Conservation (phyloP, 129 eudicot species). For the Ambrosia trifida region DNA sequence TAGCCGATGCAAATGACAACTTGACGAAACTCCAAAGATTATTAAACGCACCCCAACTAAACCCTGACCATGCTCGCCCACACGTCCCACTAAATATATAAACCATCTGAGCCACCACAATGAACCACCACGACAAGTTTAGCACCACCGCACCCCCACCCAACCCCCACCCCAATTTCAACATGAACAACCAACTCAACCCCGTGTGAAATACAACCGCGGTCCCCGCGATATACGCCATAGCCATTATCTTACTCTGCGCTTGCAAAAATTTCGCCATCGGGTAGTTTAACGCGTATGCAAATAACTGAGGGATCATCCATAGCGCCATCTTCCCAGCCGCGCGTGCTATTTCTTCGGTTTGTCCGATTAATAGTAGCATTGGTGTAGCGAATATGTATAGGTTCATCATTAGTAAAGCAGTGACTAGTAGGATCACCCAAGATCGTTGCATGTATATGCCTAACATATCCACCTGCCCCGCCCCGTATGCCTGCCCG, state of each 20-base stretch:
- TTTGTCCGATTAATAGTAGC: constrained; percentile 48
- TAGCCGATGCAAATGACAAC: constrained; percentile 47
- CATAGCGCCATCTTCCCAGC: constrained; percentile 46
- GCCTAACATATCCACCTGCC: constrained; percentile 53
- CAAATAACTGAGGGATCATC: constrained; percentile 51
- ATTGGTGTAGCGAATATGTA: constrained; percentile 55
- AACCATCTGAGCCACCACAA: constrained; percentile 41
- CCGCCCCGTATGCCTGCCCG: constrained; percentile 73
- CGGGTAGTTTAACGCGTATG: constrained; percentile 44
- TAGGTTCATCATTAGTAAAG: constrained; percentile 30
- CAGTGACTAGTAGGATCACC: constrained; percentile 39
- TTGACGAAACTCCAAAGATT: constrained; percentile 49
- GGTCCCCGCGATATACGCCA: constrained; percentile 35
- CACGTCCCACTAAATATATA: constrained; percentile 39
- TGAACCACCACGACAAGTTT: constrained; percentile 53
- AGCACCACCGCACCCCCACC: constrained; percentile 44
- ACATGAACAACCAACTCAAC: constrained; percentile 45
- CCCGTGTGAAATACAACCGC: constrained; percentile 34
- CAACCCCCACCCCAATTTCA: constrained; percentile 42
- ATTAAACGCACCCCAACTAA: constrained; percentile 44
- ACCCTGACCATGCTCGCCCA: constrained; percentile 52
- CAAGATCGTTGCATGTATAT: constrained; percentile 66
- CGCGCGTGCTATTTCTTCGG: constrained; percentile 38
- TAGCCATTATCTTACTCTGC: constrained; percentile 48
- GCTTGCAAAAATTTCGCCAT: constrained; percentile 52